Conservation (phyloP, 2,329 filamentous ascomycete genomes). For the Sporothrix brunneoviolacea region DNA sequence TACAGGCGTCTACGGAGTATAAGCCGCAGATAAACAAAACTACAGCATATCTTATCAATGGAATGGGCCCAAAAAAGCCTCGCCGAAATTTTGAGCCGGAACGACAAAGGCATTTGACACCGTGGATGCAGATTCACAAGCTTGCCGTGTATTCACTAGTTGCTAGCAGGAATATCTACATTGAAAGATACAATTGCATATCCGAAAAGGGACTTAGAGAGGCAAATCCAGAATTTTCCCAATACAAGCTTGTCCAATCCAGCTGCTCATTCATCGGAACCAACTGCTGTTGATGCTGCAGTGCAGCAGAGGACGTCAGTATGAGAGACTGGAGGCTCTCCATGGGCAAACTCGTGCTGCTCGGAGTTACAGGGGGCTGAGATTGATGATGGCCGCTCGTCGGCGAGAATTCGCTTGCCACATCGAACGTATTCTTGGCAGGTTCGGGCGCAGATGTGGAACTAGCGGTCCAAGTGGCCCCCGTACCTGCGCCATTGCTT, state of each 20-base stretch:
- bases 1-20: no score
- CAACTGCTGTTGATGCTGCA: slow-evolving; percentile 5
- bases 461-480: not conserved
- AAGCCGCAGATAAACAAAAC: no score
- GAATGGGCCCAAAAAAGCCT: no score
- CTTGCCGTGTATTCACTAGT: no score
- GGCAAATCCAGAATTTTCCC: slow-evolving; percentile 14
- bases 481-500: no score
- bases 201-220: slow-evolving; percentile 16
- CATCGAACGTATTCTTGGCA: no score
- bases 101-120: no score
- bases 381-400: not conserved
- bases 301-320: not conserved
- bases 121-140: no score
- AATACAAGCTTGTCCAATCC: slow-evolving; percentile 16
- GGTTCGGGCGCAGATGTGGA: no score
- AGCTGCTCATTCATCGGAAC: slow-evolving; percentile 14
- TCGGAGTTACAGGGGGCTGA: not conserved
- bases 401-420: not conserved
- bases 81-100: no score
- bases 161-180: no score
- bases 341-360: not conserved
- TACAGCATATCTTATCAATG: no score
- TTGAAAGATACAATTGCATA: slow-evolving; percentile 12
- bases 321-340: slow-evolving; percentile 6